Conservation (phyloP, 208 protist genomes). For the Phytomonas sp. region DNA sequence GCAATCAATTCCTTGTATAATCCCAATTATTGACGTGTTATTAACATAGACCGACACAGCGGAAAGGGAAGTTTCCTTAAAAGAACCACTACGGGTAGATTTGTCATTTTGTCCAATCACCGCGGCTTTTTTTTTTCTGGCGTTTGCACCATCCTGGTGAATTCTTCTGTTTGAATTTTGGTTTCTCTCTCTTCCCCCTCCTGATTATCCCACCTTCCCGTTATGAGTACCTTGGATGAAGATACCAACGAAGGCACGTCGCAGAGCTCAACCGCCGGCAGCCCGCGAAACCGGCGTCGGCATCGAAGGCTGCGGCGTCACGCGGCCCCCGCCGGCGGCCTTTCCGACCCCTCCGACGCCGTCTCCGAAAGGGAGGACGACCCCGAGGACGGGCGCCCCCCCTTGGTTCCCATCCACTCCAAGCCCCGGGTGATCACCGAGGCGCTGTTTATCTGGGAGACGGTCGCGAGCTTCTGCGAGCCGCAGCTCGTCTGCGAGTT, state of each 20-base stretch:
- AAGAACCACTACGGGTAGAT: background rate
- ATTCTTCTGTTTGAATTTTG: too few relatives aligned
- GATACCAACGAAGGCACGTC: background rate
- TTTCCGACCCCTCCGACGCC: slow-evolving; percentile 1
- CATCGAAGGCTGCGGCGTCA: background rate
- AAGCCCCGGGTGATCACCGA: slow-evolving; percentile 27
- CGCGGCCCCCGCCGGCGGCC: background rate
- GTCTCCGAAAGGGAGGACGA: slow-evolving; percentile 4
- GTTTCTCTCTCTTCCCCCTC: background rate
- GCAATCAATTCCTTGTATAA: background rate
- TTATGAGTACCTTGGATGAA: background rate
- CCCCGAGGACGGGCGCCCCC: background rate
- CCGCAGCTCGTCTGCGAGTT: slow-evolving; percentile 46
- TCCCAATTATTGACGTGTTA: slow-evolving; percentile 5
- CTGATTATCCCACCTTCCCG: background rate
- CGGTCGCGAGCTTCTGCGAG: slow-evolving; percentile 44
- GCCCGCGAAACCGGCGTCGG: background rate
- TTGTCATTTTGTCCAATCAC: background rate
- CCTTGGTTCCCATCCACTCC: slow-evolving; percentile 27
- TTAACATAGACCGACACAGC: background rate
- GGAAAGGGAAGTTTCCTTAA: background rate
- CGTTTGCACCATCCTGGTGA: slow-evolving; percentile 4
- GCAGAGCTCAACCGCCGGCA: background rate
- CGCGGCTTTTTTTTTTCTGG: background rate
- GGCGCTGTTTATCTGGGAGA: slow-evolving; percentile 66